These are phyloP conservation scores for Blepharisma stoltei DNA, from an alignment of 73 alveolate genomes.

Conservation along the genomic window DNA sequence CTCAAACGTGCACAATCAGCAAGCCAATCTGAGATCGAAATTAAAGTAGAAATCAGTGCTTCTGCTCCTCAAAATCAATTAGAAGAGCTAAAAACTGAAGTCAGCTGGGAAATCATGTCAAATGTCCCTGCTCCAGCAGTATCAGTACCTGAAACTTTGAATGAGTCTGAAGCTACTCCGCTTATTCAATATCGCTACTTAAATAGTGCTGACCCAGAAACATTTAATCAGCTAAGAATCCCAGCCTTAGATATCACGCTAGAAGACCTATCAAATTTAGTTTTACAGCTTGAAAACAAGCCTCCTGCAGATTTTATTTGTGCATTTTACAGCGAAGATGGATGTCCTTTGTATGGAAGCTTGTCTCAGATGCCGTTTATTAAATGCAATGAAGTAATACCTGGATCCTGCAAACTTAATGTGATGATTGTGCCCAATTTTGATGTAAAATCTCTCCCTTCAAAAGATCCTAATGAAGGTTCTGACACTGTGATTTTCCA, in stretches of 20 bases:
- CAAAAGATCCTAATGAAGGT: not conserved
- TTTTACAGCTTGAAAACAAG: not conserved
- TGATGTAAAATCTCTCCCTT: not conserved
- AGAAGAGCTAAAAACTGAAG: not conserved
- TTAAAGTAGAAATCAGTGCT: not conserved
- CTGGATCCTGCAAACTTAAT: not conserved
- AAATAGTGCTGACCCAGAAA: not conserved
- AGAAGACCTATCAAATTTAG: not conserved
- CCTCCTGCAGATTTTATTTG: slow-evolving; percentile 3
- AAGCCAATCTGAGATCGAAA: not conserved
- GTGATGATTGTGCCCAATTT: slow-evolving; percentile 15
- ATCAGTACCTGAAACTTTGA: too few relatives aligned
- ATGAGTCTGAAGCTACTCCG: not conserved
- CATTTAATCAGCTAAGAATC: not conserved
- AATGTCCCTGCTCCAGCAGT: not conserved
- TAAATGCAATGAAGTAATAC: not conserved
- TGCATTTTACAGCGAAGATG: slow-evolving; percentile 26
- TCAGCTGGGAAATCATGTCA: not conserved
- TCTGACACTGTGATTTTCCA: not conserved
- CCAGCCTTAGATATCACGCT: not conserved
- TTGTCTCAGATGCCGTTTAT: not conserved
- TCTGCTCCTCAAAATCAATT: not conserved
- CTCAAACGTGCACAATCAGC: not conserved
- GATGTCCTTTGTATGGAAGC: not conserved
- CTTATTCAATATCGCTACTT: not conserved